Base-by-base conservation (phyloP, 208 protist genomes). In the Leptomonas pyrrhocoris region DNA sequence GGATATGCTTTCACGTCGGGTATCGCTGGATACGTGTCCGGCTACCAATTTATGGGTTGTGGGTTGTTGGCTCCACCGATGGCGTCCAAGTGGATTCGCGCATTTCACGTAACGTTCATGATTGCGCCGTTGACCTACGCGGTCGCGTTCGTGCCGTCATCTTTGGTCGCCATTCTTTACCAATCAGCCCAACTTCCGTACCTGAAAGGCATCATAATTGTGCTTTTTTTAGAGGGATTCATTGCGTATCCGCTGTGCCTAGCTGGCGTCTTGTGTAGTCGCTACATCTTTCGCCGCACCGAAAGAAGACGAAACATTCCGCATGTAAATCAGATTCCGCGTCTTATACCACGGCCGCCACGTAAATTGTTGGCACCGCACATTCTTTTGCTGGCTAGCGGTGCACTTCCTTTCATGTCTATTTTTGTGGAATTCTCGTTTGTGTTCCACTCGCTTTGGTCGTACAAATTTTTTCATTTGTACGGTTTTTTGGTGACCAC, bases 341-440 rank as follows among this genome's bases (percentile, higher is more conserved):
- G 94, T 2, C 81, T 90, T 18, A 94, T 98, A 65, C 96, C 96
- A 0, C 80, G 88, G 36, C 94, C 96, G 62, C 77, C 63, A 31
- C 92, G 87, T 72, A 83, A 68, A 48, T 25, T 82, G 0, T 57
- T 82, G 16, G 68, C 69, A 15, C 76, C 73, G 18, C 45, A 38
- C 21, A 34, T 60, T 16, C 58, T 92, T 30, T 21, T 98, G n/a
- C 13, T 90, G 6, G 54, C 93, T 8, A 93, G 89, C 49, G 98
- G 98, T 11, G 59, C 97, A 5, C 81, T 99, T 15, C 98, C 97
- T 2, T 99, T 99, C 70, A 92, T 94, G 9, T 90, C 88, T 4
- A 97, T 99, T 70, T 98, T 97, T 50, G 93, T 98, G 48, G 97
- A 99, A 67, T 94, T 98, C 62, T 98, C 94, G 72, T 98, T 98